Evolutionary conservation across 2,329 filamentous ascomycete species (phyloP).

Genomic region (Fusarium sulawesiense): DNA sequence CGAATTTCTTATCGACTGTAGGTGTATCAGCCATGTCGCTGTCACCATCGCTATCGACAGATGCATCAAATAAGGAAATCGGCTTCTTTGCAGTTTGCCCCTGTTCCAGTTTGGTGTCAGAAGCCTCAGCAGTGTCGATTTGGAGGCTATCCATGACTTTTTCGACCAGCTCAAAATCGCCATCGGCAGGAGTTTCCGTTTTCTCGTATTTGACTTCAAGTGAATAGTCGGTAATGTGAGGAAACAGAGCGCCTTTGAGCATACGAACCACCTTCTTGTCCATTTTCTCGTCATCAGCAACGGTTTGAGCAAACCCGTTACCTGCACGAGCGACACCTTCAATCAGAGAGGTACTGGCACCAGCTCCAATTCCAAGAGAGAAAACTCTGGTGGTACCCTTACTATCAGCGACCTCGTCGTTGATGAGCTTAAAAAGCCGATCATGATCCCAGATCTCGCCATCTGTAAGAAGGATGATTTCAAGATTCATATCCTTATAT

Average conservation of each 20-base stretch:
- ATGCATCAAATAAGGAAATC: constrained; percentile 70
- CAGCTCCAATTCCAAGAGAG: constrained; percentile 64
- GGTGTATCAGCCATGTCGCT: constrained; percentile 44
- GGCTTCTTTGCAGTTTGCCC: constrained; percentile 48
- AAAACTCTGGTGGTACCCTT: constrained; percentile 63
- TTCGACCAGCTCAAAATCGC: constrained; percentile 73
- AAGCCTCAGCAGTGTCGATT: constrained; percentile 46
- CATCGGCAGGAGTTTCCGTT: constrained; percentile 45
- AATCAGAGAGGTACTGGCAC: constrained; percentile 63
- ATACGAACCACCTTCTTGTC: constrained; percentile 77
- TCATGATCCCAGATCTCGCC: constrained; percentile 64
- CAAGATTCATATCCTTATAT: constrained; percentile 60
- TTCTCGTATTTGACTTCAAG: constrained; percentile 70
- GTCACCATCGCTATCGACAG: constrained; percentile 56
- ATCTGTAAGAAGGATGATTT: constrained; percentile 68
- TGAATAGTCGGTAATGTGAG: constrained; percentile 72
- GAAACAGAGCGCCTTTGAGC: constrained; percentile 76
- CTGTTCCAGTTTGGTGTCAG: constrained; percentile 21
- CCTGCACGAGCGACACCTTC: constrained; percentile 66
- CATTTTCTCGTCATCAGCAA: constrained; percentile 72
- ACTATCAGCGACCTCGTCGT: constrained; percentile 53
- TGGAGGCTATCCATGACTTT: constrained; percentile 62
- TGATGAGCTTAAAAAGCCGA: constrained; percentile 58
- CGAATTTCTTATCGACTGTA: constrained; percentile 52
- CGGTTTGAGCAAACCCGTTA: constrained; percentile 70